These are phyloP conservation scores for Marsdenia floribunda DNA, from an alignment of 257 asterid species.

Conservation along the genomic window DNA sequence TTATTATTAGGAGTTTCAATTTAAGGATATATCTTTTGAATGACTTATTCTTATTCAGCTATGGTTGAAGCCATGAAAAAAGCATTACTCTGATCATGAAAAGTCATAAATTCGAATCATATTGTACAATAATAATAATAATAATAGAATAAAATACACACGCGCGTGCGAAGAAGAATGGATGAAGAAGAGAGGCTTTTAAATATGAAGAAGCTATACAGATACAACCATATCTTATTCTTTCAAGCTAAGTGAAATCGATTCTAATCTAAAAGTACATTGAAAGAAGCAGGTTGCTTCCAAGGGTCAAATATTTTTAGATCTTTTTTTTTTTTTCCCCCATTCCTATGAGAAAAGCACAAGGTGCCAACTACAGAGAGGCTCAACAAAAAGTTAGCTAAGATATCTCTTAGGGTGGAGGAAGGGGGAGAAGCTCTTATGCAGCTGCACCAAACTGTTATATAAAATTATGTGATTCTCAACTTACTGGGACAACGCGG, in stretches of 20 bases:
- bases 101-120: no score
- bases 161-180: background rate
- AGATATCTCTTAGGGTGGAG: slow-evolving; percentile 15
- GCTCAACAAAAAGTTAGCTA: slow-evolving; percentile 19
- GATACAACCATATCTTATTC: slow-evolving; percentile 21
- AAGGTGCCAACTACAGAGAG: slow-evolving; percentile 19
- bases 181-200: background rate
- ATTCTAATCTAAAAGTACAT: slow-evolving; percentile 36
- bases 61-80: no score
- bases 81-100: no score
- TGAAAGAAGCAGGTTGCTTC: slow-evolving; percentile 28
- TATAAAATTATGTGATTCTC: slow-evolving; percentile 19
- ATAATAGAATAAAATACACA: background rate
- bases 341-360: slow-evolving; percentile 18
- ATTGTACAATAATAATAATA: no score
- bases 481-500: slow-evolving; percentile 35
- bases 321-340: background rate
- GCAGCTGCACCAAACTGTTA: slow-evolving; percentile 14
- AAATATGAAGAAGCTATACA: slow-evolving; percentile 26
- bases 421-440: slow-evolving; percentile 8
- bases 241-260: slow-evolving; percentile 16
- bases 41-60: no score
- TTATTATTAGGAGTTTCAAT: no score
- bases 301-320: slow-evolving; percentile 13
- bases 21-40: no score